phyloP scores from a whole-genome alignment of 2,329 filamentous ascomycete genomes.

The Cercospora sp. region DNA sequence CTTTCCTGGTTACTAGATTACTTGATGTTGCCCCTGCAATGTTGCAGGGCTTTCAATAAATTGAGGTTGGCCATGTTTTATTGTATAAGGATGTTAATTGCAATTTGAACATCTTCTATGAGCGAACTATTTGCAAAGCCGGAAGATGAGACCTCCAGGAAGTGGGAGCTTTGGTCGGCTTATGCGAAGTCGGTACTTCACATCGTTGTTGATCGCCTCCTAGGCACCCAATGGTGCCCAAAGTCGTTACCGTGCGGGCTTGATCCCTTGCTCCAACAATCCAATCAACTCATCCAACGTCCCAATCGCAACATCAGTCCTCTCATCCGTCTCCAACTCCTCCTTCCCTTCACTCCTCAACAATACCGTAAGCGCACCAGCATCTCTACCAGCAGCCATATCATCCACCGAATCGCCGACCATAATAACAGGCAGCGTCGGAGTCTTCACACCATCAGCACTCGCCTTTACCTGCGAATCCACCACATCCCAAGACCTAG shows the following conservation, averaged over 20 bases:
- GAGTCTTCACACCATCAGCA: conserved; percentile 15
- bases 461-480: conserved; percentile 33
- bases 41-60: not conserved
- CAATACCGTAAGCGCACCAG: conserved; percentile 87
- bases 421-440: conserved; percentile 48
- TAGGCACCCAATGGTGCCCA: too few relatives aligned
- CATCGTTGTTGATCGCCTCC: not conserved
- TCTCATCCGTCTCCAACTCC: conserved; percentile 37
- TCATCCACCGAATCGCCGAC: conserved; percentile 76
- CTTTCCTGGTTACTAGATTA: not conserved
- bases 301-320: conserved; percentile 38
- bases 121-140: not conserved
- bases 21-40: not conserved
- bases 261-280: conserved; percentile 30
- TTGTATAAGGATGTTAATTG: not conserved
- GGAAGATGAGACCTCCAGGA: not conserved
- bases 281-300: conserved; percentile 38
- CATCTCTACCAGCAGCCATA: conserved; percentile 79
- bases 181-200: not conserved
- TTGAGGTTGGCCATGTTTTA: not conserved
- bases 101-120: too few relatives aligned
- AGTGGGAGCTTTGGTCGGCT: not conserved
- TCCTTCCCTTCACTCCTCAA: conserved; percentile 50
- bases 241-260: not conserved
- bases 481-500: conserved; percentile 67